phyloP scores from a whole-genome alignment of 1,284 basidiomycete genomes.

The Papiliotrema nemorosa region DNA sequence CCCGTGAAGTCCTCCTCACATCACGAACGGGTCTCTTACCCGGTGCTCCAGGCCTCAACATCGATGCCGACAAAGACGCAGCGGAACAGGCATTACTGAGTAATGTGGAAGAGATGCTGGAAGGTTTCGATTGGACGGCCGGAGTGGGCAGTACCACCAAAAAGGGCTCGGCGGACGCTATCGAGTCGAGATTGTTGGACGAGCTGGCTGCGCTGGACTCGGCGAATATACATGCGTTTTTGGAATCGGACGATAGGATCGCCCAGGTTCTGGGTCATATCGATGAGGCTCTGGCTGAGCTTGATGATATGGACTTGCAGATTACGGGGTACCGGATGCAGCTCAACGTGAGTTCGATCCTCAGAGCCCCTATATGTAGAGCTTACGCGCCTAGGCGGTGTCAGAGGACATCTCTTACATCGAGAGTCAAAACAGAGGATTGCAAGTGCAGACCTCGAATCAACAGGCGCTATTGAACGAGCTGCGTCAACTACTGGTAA shows the following conservation, averaged over 20 bases:
- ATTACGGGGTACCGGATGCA: conserved; percentile 91
- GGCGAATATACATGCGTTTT: conserved; percentile 93
- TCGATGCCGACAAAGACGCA: conserved; percentile 52
- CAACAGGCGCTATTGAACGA: conserved; percentile 77
- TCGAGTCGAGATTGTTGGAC: conserved; percentile 77
- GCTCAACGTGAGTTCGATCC: conserved; percentile 64
- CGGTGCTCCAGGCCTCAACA: conserved; percentile 38
- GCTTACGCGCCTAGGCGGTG: conserved; percentile 63
- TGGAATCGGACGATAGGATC: conserved; percentile 84
- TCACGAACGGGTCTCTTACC: conserved; percentile 36
- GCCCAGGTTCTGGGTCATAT: conserved; percentile 80
- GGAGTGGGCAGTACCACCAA: conserved; percentile 23
- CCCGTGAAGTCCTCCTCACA: conserved; percentile 65
- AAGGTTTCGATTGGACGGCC: conserved; percentile 61
- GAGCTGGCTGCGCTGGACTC: conserved; percentile 87
- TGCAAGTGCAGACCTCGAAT: conserved; percentile 97
- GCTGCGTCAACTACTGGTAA: conserved; percentile 75
- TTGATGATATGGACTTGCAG: conserved; percentile 80
- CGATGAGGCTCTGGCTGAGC: conserved; percentile 77
- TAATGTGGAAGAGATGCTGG: conserved; percentile 96
- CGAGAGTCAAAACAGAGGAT: conserved; percentile 91
- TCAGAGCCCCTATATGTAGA: not conserved
- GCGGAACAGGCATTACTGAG: conserved; percentile 76
- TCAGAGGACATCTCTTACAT: conserved; percentile 93
- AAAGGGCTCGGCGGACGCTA: conserved; percentile 75